Evolutionary conservation across 2,329 filamentous ascomycete genomes (phyloP).

Genomic region (Epicoccum nigrum): DNA sequence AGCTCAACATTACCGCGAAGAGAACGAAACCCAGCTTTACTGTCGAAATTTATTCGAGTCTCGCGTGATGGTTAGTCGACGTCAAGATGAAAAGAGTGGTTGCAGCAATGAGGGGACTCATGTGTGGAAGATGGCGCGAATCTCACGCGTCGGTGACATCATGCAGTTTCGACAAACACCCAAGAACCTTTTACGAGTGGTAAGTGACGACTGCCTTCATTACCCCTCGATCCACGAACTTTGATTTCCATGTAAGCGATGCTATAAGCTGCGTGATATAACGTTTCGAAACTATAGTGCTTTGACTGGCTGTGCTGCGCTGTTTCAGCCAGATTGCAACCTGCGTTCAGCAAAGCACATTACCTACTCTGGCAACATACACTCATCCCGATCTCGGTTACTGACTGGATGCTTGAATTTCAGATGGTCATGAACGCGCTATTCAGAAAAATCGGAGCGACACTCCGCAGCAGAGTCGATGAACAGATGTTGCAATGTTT

Average conservation of each 20-base stretch:
- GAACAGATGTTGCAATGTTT: no score
- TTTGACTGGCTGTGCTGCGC: not conserved
- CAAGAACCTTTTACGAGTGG: no score
- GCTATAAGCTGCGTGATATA: not conserved
- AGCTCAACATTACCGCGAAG: no score
- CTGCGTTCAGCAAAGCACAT: no score
- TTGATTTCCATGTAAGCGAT: not conserved
- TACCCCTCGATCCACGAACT: not conserved
- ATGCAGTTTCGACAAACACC: not conserved
- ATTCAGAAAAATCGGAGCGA: not conserved
- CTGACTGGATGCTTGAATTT: no score
- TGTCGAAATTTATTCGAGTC: no score
- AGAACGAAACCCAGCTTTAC: no score
- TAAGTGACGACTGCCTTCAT: no score
- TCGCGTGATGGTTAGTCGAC: no score
- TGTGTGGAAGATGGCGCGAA: not conserved
- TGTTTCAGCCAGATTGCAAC: conserved; percentile 10
- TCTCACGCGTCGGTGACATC: not conserved
- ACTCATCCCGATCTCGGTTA: no score
- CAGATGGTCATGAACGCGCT: not conserved
- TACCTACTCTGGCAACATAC: no score
- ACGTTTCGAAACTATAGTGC: conserved; percentile 2
- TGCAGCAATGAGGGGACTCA: not conserved
- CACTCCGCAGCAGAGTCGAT: not conserved
- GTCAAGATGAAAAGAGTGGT: no score